phyloP scores from a whole-genome alignment of 176 grass and related monocot genomes.

The Avena atlantica region DNA sequence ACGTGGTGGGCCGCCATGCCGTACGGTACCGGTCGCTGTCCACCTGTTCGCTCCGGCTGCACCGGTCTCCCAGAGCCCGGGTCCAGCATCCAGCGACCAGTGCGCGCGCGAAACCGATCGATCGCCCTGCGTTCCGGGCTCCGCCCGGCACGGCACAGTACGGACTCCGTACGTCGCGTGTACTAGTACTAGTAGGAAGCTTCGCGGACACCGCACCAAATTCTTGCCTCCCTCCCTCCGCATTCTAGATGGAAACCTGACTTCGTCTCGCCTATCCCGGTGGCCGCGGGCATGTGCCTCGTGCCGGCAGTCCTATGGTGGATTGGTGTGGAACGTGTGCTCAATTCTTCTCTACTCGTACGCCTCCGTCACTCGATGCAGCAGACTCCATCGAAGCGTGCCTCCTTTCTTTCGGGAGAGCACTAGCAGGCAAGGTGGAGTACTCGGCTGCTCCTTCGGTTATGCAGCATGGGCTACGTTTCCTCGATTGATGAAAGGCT shows the following conservation, averaged over 20 bases:
- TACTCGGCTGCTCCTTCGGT: too few relatives aligned
- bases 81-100: not conserved
- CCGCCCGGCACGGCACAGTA: not conserved
- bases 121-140: not conserved
- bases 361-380: too few relatives aligned
- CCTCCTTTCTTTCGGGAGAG: too few relatives aligned
- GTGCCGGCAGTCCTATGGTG: too few relatives aligned
- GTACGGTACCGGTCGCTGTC: constrained; percentile 36
- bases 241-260: not conserved
- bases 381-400: too few relatives aligned
- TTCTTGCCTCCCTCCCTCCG: not conserved
- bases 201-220: constrained; percentile 3
- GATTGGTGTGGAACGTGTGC: too few relatives aligned
- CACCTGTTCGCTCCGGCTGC: too few relatives aligned
- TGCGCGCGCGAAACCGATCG: not conserved
- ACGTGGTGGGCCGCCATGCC: constrained; percentile 33
- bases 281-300: too few relatives aligned
- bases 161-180: not conserved
- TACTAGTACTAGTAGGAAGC: not conserved
- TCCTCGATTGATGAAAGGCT: too few relatives aligned
- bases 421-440: too few relatives aligned
- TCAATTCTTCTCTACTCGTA: too few relatives aligned
- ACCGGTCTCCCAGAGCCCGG: not conserved
- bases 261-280: not conserved
- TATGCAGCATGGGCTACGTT: too few relatives aligned